Percentiles rank a stretch among this genome's conserved stretches.
phyloP scores from a whole-genome alignment of 106 monocot species.

The Phalaenopsis equestris region DNA sequence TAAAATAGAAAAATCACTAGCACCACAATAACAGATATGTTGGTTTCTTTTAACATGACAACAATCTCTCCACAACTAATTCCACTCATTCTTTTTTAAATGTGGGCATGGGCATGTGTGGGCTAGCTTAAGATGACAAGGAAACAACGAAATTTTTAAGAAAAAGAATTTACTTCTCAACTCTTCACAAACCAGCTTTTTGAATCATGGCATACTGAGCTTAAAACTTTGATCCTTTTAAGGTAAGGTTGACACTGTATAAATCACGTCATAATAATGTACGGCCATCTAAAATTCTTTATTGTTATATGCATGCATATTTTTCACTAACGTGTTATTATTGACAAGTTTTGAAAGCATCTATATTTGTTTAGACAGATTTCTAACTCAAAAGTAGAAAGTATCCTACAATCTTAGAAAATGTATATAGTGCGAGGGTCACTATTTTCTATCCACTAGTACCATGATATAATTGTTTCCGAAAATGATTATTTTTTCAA shows the following conservation, averaged over 20 bases:
- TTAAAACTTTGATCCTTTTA: no score
- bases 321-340: neutral
- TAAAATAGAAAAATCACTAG: neutral
- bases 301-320: neutral
- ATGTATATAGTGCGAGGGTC: neutral
- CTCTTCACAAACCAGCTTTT: neutral
- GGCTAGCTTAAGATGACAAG: no score
- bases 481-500: neutral
- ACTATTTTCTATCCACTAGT: neutral
- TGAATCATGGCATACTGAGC: neutral
- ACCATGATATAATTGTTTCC: neutral
- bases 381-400: neutral
- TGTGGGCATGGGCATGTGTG: no score
- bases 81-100: no score
- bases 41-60: neutral
- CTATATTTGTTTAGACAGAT: neutral
- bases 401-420: neutral
- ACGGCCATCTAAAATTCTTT: neutral
- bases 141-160: no score
- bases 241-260: no score
- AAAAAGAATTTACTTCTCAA: no score
- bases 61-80: no score
- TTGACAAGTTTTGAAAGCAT: no score
- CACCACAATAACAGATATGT: neutral
- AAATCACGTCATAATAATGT: neutral